Evolutionary conservation across 176 grass and related monocot species (phyloP).

Genomic region (Carex parvula): DNA sequence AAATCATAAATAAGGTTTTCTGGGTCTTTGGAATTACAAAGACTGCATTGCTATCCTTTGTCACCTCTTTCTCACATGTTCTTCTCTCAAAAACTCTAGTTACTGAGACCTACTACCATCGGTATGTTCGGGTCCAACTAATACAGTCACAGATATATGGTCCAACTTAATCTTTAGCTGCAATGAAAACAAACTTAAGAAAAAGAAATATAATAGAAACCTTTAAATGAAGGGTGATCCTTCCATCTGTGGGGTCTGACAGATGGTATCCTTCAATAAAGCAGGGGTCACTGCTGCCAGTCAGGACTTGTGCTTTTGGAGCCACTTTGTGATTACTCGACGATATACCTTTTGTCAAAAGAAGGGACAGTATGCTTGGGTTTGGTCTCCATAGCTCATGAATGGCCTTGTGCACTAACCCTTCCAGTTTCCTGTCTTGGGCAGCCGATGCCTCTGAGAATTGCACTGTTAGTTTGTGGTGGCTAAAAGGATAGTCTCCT

Average conservation of each 20-base stretch:
- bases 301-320: constrained; percentile 69
- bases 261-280: constrained; percentile 97
- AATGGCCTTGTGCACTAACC: constrained; percentile 96
- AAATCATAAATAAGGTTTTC: neutral
- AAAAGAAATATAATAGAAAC: constrained; percentile 25
- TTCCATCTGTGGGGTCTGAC: constrained; percentile 82
- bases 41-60: neutral
- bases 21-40: neutral
- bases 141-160: neutral
- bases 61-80: neutral
- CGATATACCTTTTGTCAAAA: constrained; percentile 77
- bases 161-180: neutral
- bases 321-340: constrained; percentile 65
- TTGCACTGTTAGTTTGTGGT: constrained; percentile 96
- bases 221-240: constrained; percentile 92
- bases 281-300: constrained; percentile 91
- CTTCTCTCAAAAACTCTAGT: neutral
- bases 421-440: constrained; percentile 96
- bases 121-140: neutral
- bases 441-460: constrained; percentile 79
- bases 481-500: constrained; percentile 97
- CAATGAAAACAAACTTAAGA: neutral
- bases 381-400: constrained; percentile 86
- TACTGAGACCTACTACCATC: neutral
- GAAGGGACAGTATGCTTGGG: constrained; percentile 62